Evolutionary conservation across 2,329 filamentous ascomycete genomes (phyloP).

Genomic region (Erysiphe neolycopersici): DNA sequence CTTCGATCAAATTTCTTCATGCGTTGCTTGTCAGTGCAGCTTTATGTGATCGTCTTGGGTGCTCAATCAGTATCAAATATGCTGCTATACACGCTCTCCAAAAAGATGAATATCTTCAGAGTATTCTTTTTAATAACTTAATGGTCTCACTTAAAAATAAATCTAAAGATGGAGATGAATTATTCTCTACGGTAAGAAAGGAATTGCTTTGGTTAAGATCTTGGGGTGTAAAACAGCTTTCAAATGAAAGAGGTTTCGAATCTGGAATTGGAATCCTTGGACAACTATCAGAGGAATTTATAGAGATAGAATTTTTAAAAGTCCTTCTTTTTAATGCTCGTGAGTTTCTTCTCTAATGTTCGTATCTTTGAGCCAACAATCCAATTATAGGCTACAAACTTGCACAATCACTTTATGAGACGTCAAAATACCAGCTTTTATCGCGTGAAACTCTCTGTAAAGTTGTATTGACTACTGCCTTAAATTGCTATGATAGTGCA

Average conservation of each 20-base stretch:
- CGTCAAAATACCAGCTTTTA: constrained; percentile 22
- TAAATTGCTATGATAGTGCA: constrained; percentile 54
- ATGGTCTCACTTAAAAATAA: constrained; percentile 17
- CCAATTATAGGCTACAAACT: constrained; percentile 27
- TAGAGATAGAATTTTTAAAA: constrained; percentile 49
- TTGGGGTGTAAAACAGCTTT: constrained; percentile 31
- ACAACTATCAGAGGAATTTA: constrained; percentile 27
- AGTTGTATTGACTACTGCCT: constrained; percentile 32
- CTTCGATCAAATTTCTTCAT: constrained; percentile 31
- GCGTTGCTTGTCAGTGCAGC: constrained; percentile 35
- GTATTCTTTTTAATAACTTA: constrained; percentile 23
- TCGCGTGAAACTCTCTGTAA: constrained; percentile 25
- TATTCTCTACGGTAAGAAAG: constrained; percentile 32
- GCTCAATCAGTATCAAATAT: constrained; percentile 22
- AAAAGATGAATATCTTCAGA: constrained; percentile 36
- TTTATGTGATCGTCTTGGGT: constrained; percentile 24
- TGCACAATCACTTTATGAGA: constrained; percentile 33
- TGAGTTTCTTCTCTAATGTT: constrained; percentile 16
- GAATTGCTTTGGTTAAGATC: constrained; percentile 47
- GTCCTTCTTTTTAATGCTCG: constrained; percentile 33
- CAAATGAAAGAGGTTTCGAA: constrained; percentile 12
- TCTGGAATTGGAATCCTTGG: constrained; percentile 26
- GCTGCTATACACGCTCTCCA: constrained; percentile 37
- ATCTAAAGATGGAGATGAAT: constrained; percentile 31
- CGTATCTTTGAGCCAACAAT: constrained; percentile 1